These are phyloP conservation scores for Mortierella claussenii DNA, from an alignment of 192 early-diverging fungal genomes.

Conservation along the genomic window DNA sequence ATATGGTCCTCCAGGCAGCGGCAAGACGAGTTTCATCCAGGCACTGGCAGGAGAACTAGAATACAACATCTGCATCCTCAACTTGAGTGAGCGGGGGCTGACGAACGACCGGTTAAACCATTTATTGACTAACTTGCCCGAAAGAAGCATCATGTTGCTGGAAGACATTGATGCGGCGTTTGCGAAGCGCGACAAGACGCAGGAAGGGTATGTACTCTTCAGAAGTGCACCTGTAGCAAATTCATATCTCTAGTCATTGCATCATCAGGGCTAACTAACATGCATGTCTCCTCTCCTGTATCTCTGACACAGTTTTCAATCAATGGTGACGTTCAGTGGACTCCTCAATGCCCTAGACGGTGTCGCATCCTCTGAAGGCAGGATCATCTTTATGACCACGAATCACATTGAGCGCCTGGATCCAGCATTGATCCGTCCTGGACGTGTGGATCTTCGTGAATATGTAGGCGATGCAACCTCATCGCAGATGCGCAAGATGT, in stretches of 20 bases:
- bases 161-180: slow-evolving; percentile 92
- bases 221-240: too few species aligned
- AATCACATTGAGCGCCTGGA: slow-evolving; percentile 85
- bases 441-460: slow-evolving; percentile 81
- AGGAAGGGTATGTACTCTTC: slow-evolving; percentile 66
- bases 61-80: slow-evolving; percentile 91
- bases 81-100: slow-evolving; percentile 82
- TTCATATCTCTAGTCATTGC: too few species aligned
- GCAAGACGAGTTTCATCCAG: slow-evolving; percentile 94
- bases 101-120: slow-evolving; percentile 89
- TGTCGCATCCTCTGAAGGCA: slow-evolving; percentile 85
- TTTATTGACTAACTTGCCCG: slow-evolving; percentile 80
- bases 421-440: slow-evolving; percentile 82
- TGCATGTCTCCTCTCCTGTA: too few species aligned
- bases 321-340: slow-evolving; percentile 88
- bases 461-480: slow-evolving; percentile 78
- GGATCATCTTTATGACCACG: slow-evolving; percentile 93
- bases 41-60: slow-evolving; percentile 89
- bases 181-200: slow-evolving; percentile 71
- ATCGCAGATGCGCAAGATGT: slow-evolving; percentile 77
- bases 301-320: slow-evolving; percentile 74
- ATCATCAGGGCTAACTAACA: too few species aligned
- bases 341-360: slow-evolving; percentile 92
- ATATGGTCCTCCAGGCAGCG: slow-evolving; percentile 89
- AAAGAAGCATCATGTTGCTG: slow-evolving; percentile 81